These are phyloP conservation scores for Choricystis sp. DNA, from an alignment of 139 green algal species.

Conservation along the genomic window DNA sequence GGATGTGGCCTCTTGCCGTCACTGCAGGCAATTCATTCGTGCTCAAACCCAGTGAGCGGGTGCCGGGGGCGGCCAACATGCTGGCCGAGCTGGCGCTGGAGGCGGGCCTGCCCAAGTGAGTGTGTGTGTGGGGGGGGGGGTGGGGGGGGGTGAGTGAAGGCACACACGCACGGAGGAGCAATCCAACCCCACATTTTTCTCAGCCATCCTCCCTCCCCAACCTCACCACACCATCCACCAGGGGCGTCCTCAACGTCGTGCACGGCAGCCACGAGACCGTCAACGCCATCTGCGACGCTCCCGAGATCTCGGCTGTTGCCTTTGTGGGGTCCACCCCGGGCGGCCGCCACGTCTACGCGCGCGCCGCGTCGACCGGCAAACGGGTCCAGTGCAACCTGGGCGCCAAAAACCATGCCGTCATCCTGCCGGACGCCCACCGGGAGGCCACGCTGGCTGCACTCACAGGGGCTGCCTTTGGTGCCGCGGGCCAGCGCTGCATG, in stretches of 20 bases:
- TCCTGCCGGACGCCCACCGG: constrained; percentile 82
- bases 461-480: constrained; percentile 76
- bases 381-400: constrained; percentile 86
- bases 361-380: constrained; percentile 62
- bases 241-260: constrained; percentile 37
- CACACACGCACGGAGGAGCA: no score
- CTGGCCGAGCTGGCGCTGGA: constrained; percentile 65
- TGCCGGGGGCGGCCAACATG: constrained; percentile 64
- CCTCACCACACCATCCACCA: no score
- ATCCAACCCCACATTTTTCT: not conserved
- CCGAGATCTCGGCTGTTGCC: constrained; percentile 73
- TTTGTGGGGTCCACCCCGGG: constrained; percentile 84
- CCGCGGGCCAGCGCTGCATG: constrained; percentile 95
- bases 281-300: constrained; percentile 81
- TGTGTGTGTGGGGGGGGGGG: no score
- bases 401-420: constrained; percentile 94
- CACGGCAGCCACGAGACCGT: constrained; percentile 77
- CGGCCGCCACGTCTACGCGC: constrained; percentile 71
- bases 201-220: constrained; percentile 10
- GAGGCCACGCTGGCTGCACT: constrained; percentile 61
- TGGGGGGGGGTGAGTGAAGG: no score
- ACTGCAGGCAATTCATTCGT: constrained; percentile 70
- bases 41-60: constrained; percentile 73
- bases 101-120: constrained; percentile 60
- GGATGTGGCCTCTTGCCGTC: constrained; percentile 75